phyloP scores from a whole-genome alignment of 2,329 filamentous ascomycete genomes.

The Fusarium sp. region DNA sequence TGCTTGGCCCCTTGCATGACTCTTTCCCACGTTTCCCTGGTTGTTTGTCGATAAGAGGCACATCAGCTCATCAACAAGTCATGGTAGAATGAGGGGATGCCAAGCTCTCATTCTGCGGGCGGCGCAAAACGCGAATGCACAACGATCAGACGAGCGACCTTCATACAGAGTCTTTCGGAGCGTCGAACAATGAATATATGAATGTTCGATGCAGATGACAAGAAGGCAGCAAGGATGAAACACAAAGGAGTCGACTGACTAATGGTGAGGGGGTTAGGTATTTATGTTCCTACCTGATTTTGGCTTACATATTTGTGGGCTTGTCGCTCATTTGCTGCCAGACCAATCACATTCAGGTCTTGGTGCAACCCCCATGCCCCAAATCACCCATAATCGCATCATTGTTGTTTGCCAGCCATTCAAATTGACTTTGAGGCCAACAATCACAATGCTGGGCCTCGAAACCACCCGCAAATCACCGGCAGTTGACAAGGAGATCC shows the following conservation, averaged over 20 bases:
- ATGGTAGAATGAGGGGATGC: background rate
- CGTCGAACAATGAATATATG: background rate
- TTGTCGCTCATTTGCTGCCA: background rate
- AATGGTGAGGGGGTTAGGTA: slow-evolving; percentile 21
- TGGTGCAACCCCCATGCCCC: background rate
- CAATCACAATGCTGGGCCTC: background rate
- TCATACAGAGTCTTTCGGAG: background rate
- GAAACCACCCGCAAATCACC: background rate
- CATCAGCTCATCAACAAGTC: background rate
- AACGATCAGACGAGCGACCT: background rate
- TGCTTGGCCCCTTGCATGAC: background rate
- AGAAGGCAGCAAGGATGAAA: slow-evolving; percentile 12
- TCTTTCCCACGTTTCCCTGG: background rate
- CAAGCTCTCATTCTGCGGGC: background rate
- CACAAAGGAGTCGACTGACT: slow-evolving; percentile 16
- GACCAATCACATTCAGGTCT: slow-evolving; percentile 20
- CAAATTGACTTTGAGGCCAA: slow-evolving; percentile 11
- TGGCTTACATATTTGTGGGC: slow-evolving; percentile 15
- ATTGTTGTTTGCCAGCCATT: background rate
- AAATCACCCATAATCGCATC: background rate
- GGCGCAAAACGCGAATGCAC: background rate
- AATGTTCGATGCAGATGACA: background rate
- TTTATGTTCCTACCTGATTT: slow-evolving; percentile 17
- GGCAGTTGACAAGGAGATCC: background rate
- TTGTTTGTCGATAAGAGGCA: background rate